phyloP scores from a whole-genome alignment of 1,284 basidiomycete species.

The Rhizoctonia solani region DNA sequence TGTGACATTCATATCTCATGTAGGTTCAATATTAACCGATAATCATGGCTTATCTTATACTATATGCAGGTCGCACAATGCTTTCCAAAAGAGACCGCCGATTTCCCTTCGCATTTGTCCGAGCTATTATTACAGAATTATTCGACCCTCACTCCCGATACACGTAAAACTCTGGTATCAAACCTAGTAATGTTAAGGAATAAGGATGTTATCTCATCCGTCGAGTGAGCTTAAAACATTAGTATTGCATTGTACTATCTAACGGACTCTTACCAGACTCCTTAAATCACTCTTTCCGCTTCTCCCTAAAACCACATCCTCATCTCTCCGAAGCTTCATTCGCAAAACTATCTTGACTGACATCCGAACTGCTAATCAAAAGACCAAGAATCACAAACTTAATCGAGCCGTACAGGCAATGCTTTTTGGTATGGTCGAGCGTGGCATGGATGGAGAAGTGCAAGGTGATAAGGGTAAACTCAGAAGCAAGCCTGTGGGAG shows the following conservation, averaged over 20 bases:
- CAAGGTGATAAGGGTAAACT: constrained; percentile 79
- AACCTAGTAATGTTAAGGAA: constrained; percentile 93
- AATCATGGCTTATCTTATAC: constrained; percentile 1
- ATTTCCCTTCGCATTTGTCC: constrained; percentile 79
- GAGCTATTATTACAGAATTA: constrained; percentile 76
- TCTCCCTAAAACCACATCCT: constrained; percentile 86
- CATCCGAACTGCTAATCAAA: constrained; percentile 88
- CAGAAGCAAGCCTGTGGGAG: constrained; percentile 52
- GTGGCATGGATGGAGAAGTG: constrained; percentile 80
- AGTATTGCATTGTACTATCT: constrained; percentile 17
- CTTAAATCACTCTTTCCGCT: constrained; percentile 92
- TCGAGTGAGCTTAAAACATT: constrained; percentile 66
- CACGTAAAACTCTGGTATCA: constrained; percentile 80
- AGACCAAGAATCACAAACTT: constrained; percentile 91
- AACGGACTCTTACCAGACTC: constrained; percentile 58
- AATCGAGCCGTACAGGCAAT: constrained; percentile 96
- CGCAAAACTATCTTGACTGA: constrained; percentile 97
- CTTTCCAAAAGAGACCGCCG: constrained; percentile 84
- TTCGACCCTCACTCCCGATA: constrained; percentile 72
- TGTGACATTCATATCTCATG: constrained; percentile 83
- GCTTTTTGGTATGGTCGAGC: constrained; percentile 94
- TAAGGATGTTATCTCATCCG: constrained; percentile 88
- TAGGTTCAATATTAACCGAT: constrained; percentile 43
- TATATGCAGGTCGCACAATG: constrained; percentile 74
- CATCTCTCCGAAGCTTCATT: constrained; percentile 80